Percentiles rank a stretch among this genome's conserved stretches.
These are phyloP conservation scores for Alnus glutinosa DNA, from an alignment of 306 rosid genomes.

Conservation along the genomic window DNA sequence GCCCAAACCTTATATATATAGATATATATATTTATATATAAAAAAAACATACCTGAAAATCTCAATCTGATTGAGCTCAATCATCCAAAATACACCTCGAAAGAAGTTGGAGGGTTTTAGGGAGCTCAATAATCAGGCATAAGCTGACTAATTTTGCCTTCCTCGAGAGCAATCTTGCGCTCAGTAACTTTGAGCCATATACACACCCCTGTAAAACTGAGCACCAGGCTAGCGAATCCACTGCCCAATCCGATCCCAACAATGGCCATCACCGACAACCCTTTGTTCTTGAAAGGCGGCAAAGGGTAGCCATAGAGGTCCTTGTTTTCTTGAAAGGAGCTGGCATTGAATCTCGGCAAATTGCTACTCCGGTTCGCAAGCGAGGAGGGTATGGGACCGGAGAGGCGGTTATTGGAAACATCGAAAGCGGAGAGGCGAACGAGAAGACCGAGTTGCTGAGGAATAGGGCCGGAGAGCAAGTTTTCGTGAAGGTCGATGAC, in stretches of 20 bases:
- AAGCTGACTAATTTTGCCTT: constrained; percentile 76
- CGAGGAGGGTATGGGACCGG: constrained; percentile 78
- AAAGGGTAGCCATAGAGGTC: constrained; percentile 93
- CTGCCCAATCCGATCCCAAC: constrained; percentile 97
- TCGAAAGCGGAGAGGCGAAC: constrained; percentile 80
- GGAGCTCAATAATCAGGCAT: constrained; percentile 84
- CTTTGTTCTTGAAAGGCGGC: constrained; percentile 56
- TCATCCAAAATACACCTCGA: constrained; percentile 41
- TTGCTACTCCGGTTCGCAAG: constrained; percentile 64
- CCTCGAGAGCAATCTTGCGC: constrained; percentile 69
- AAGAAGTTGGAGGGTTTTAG: constrained; percentile 13
- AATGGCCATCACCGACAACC: constrained; percentile 79
- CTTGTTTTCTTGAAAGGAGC: constrained; percentile 72
- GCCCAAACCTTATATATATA: constrained; percentile 39
- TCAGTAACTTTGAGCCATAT: constrained; percentile 89
- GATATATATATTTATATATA: not conserved
- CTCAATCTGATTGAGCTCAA: constrained; percentile 13
- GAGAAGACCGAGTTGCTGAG: constrained; percentile 82
- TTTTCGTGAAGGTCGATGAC: constrained; percentile 87
- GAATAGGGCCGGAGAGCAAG: constrained; percentile 69
- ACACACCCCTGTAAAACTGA: constrained; percentile 90
- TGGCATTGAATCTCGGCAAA: constrained; percentile 71
- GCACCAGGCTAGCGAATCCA: constrained; percentile 78
- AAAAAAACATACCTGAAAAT: constrained; percentile 39
- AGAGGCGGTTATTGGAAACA: constrained; percentile 70